Base-by-base conservation (phyloP, 768 basidiomycete genomes). In the Russula sp. region DNA sequence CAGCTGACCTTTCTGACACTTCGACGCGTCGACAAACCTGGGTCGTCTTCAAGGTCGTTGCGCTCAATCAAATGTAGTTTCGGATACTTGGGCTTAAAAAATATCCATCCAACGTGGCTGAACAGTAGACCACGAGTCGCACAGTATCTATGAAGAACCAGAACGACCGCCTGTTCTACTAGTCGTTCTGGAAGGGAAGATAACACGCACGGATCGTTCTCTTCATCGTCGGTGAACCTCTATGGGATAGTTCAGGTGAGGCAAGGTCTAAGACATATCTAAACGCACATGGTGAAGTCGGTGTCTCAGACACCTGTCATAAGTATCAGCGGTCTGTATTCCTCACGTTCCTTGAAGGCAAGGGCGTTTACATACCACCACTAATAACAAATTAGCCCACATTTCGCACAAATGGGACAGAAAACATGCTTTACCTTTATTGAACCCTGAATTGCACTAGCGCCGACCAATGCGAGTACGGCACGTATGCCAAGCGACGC, bases 41-140 rank as follows among this genome's bases (percentile, higher is more conserved):
- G 83, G 72, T 92, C 90, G 32, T 74, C 75, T 30, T 88, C 83
- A 13, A 92, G 78, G 69, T 93, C 89, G 18, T 81, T 81, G 57
- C 81, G 77, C 63, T 91, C 89, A 36, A 92, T 82, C 9, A 84
- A 72, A 46, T 79, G 77, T 76, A 92, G 76, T 26, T 83, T 78
- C 32, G 80, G 77, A 70, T 92, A 91, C 1, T 70, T 80, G 1
- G 88, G 84, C 72, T 90, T 89, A 76, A 78, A 85, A 73, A 92
- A 92, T 69, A 92, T 91, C 90, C 91, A 93, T 1, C 90, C 91
- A 78, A 91, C 83, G 69, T 92, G 90, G 7, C 89, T 87, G 71
- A 83, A 90, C 57, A 88, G 79, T 2, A 93, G 73, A 0, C 91
- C 90, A 30, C 80, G 79, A 0, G 88, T 87, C 0, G 90, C 91